Evolutionary conservation across 78 protist species (phyloP).

Genomic region (Dictyostelium intermedium): DNA sequence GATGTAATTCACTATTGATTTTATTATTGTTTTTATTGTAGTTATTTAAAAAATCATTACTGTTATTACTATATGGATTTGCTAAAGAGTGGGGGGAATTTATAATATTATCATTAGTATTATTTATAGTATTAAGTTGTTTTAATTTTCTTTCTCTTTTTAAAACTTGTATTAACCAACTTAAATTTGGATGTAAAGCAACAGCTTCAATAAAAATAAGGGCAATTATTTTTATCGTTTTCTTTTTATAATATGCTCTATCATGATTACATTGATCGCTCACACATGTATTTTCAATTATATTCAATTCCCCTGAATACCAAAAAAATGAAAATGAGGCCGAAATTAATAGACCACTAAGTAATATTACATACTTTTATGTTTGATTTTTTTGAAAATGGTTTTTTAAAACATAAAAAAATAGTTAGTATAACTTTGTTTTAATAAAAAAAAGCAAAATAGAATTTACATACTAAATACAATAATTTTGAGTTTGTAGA

Average conservation of each 20-base stretch:
- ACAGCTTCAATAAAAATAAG: neutral
- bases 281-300: neutral
- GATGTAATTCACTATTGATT: neutral
- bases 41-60: neutral
- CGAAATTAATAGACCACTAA: neutral
- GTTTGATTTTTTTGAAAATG: too few relatives aligned
- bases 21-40: neutral
- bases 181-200: neutral
- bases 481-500: neutral
- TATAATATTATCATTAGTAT: neutral
- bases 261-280: neutral
- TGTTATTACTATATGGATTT: neutral
- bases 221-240: neutral
- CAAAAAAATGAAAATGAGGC: slow-evolving; percentile 12
- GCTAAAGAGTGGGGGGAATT: neutral
- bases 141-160: neutral
- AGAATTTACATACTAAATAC: neutral
- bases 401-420: too few relatives aligned
- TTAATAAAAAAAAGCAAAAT: neutral
- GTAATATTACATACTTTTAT: neutral
- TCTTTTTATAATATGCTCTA: neutral
- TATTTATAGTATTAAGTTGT: neutral
- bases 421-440: neutral
- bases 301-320: neutral
- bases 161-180: neutral